These are phyloP conservation scores for Trichoderma sp. DNA, from an alignment of 2,329 filamentous ascomycete species.

Conservation along the genomic window DNA sequence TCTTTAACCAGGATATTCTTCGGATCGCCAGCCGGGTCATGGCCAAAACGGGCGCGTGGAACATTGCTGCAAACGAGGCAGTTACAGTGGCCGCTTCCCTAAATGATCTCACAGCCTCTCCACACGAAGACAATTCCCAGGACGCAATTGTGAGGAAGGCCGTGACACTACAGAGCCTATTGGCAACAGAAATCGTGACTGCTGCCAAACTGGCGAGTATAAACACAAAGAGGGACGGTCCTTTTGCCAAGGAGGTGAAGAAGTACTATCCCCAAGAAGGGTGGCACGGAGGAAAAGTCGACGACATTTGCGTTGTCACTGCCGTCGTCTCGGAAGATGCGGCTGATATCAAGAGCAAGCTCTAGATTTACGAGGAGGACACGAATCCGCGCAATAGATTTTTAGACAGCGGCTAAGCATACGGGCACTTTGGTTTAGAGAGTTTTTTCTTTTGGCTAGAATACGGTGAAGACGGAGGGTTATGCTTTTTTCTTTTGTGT, in stretches of 20 bases:
- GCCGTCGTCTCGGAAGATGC: slow-evolving; percentile 69
- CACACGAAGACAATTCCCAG: slow-evolving; percentile 27
- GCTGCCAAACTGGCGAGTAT: slow-evolving; percentile 83
- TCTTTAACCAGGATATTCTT: slow-evolving; percentile 86
- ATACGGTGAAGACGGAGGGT: neutral
- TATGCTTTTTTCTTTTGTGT: neutral
- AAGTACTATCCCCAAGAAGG: slow-evolving; percentile 81
- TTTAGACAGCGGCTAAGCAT: slow-evolving; percentile 21
- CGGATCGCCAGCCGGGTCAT: slow-evolving; percentile 76
- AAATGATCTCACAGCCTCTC: slow-evolving; percentile 39
- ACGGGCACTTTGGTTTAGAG: neutral
- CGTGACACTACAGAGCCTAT: slow-evolving; percentile 67
- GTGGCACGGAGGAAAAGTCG: slow-evolving; percentile 89
- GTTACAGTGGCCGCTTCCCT: slow-evolving; percentile 64
- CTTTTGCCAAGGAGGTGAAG: slow-evolving; percentile 93
- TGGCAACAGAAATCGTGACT: slow-evolving; percentile 75
- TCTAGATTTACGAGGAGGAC: slow-evolving; percentile 26
- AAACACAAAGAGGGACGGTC: slow-evolving; percentile 79
- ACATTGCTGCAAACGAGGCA: slow-evolving; percentile 55
- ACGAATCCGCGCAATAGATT: neutral
- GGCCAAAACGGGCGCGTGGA: slow-evolving; percentile 73
- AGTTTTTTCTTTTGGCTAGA: neutral
- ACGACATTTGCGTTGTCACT: slow-evolving; percentile 89
- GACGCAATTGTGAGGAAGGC: slow-evolving; percentile 29
- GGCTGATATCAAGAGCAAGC: slow-evolving; percentile 33